phyloP scores from a whole-genome alignment of 2,329 filamentous ascomycete genomes.

The Phaeosphaeriaceae sp. region DNA sequence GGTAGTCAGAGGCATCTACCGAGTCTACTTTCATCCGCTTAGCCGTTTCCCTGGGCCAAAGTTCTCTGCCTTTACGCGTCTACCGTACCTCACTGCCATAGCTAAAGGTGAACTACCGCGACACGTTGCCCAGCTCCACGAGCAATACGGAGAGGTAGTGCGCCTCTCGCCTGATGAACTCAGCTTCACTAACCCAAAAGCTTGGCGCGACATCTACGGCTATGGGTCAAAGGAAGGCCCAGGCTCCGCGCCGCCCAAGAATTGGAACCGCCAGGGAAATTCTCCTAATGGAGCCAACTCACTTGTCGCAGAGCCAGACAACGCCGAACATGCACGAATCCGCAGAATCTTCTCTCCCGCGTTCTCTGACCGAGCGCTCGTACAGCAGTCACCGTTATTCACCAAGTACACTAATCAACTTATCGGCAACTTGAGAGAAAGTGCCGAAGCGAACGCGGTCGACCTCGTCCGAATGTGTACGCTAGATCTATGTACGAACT shows the following conservation, averaged over 20 bases:
- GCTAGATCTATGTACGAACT: background rate
- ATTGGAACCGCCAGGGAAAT: background rate
- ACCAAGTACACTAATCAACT: constrained; percentile 46
- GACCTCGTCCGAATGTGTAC: constrained; percentile 31
- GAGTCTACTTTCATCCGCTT: constrained; percentile 52
- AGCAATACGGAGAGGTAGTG: constrained; percentile 39
- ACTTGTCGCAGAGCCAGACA: background rate
- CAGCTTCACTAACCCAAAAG: constrained; percentile 14
- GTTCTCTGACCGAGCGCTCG: constrained; percentile 46
- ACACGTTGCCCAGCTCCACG: constrained; percentile 33
- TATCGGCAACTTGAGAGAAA: constrained; percentile 41
- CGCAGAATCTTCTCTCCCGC: constrained; percentile 34
- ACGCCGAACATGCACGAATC: constrained; percentile 14
- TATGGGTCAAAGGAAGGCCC: constrained; percentile 13
- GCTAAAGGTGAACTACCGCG: background rate
- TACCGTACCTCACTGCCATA: constrained; percentile 7
- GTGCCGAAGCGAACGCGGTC: constrained; percentile 33
- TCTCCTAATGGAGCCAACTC: background rate
- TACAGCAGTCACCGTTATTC: constrained; percentile 44
- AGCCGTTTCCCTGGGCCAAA: constrained; percentile 50
- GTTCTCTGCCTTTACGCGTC: constrained; percentile 24
- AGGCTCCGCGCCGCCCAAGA: constrained; percentile 10
- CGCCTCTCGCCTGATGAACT: constrained; percentile 27
- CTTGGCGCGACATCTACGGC: constrained; percentile 32
- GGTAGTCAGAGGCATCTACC: constrained; percentile 35